Evolutionary conservation across 495 filamentous ascomycete species (phyloP).

Genomic region (Aspergillus incahuasiensis): DNA sequence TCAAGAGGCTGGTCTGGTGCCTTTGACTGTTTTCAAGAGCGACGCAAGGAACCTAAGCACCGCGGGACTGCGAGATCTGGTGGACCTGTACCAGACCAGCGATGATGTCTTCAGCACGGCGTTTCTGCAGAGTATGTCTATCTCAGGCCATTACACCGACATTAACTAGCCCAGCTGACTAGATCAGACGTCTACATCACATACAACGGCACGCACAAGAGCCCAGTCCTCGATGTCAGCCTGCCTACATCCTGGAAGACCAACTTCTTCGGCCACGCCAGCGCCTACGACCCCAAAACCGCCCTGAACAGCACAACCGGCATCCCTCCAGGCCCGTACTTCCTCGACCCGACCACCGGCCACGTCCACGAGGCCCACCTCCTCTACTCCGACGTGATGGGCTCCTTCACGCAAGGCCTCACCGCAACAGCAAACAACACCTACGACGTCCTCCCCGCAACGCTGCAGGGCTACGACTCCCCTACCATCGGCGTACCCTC

Average conservation of each 20-base stretch:
- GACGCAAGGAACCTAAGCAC: neutral
- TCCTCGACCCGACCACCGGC: conserved; percentile 8
- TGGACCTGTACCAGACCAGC: neutral
- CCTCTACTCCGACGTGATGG: conserved; percentile 8
- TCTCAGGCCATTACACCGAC: too few species aligned
- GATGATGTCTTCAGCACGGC: conserved; percentile 2
- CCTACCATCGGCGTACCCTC: conserved; percentile 38
- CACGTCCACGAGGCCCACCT: conserved; percentile 6
- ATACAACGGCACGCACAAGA: neutral
- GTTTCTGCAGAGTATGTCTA: neutral
- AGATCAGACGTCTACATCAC: conserved; percentile 1
- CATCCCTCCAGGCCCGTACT: conserved; percentile 10
- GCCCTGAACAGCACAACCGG: neutral
- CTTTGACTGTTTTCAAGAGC: neutral
- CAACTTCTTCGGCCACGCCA: neutral
- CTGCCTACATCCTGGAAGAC: neutral
- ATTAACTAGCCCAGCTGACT: neutral
- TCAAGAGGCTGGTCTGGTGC: neutral
- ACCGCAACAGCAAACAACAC: conserved; percentile 11
- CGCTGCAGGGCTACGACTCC: conserved; percentile 2
- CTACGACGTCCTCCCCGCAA: conserved; percentile 2
- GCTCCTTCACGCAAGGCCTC: conserved; percentile 11
- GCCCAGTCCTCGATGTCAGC: neutral
- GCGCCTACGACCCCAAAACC: neutral
- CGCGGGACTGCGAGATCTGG: neutral